phyloP scores from a whole-genome alignment of 352 stramenopile species.

The Pythium periplocum region DNA sequence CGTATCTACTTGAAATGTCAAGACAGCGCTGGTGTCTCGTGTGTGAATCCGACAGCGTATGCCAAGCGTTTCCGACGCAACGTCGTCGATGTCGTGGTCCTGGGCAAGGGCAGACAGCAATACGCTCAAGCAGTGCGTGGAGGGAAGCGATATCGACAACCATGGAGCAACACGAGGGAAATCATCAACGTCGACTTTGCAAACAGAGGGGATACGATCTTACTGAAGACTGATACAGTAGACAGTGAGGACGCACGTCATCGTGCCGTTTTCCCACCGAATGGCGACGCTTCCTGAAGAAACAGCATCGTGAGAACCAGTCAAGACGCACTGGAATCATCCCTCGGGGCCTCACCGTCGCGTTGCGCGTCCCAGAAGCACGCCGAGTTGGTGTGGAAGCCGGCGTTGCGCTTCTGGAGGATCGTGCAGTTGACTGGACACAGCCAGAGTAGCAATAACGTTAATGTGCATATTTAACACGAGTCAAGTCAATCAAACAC shows the following conservation, averaged over 20 bases:
- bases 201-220: conserved; percentile 21
- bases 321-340: conserved; percentile 4
- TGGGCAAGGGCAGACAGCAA: conserved; percentile 31
- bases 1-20: conserved; percentile 76
- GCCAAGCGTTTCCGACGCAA: conserved; percentile 81
- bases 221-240: conserved; percentile 39
- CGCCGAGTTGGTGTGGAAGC: conserved; percentile 82
- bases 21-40: conserved; percentile 76
- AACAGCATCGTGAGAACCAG: background rate
- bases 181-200: conserved; percentile 85
- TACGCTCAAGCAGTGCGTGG: background rate
- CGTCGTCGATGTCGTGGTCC: conserved; percentile 81
- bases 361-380: conserved; percentile 85
- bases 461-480: background rate
- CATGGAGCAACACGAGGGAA: conserved; percentile 35
- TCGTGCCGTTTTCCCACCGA: conserved; percentile 27
- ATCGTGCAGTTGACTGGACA: conserved; percentile 78
- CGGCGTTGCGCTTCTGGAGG: conserved; percentile 86
- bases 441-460: conserved; percentile 2
- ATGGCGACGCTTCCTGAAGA: conserved; percentile 60
- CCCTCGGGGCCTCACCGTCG: conserved; percentile 44
- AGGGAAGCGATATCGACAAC: background rate
- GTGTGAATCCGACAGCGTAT: conserved; percentile 75
- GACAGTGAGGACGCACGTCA: conserved; percentile 32
- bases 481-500: background rate